These are phyloP conservation scores for Monotropa hypopitys DNA, from an alignment of 179 eudicot genomes.

Conservation along the genomic window DNA sequence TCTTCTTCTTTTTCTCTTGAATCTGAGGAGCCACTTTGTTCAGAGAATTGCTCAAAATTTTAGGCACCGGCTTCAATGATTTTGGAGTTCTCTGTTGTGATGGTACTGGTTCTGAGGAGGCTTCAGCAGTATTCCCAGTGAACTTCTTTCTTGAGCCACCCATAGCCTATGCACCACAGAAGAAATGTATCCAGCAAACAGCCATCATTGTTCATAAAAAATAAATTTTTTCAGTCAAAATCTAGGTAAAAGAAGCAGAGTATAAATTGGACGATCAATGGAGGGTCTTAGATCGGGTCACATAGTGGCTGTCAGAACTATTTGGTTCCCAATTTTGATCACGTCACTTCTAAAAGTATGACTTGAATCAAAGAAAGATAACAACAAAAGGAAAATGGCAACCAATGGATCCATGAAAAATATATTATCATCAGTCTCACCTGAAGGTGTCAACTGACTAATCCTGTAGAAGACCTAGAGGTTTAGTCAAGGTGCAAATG, in stretches of 20 bases:
- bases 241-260: neutral
- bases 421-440: no score
- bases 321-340: no score
- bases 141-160: neutral
- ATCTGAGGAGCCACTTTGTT: neutral
- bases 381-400: no score
- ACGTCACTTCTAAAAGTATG: no score
- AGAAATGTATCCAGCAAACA: constrained; percentile 3
- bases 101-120: neutral
- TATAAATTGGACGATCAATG: neutral
- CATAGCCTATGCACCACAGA: neutral
- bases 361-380: no score
- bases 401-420: no score
- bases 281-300: no score
- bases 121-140: constrained; percentile 2
- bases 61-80: constrained; percentile 2
- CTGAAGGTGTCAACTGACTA: no score
- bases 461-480: no score
- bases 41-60: neutral
- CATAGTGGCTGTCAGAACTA: neutral
- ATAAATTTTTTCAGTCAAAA: neutral
- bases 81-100: neutral
- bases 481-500: no score
- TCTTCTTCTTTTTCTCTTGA: neutral
- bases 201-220: neutral